phyloP scores from a whole-genome alignment of 2,329 filamentous ascomycete genomes.

The Chrysoporthe austroafricana region DNA sequence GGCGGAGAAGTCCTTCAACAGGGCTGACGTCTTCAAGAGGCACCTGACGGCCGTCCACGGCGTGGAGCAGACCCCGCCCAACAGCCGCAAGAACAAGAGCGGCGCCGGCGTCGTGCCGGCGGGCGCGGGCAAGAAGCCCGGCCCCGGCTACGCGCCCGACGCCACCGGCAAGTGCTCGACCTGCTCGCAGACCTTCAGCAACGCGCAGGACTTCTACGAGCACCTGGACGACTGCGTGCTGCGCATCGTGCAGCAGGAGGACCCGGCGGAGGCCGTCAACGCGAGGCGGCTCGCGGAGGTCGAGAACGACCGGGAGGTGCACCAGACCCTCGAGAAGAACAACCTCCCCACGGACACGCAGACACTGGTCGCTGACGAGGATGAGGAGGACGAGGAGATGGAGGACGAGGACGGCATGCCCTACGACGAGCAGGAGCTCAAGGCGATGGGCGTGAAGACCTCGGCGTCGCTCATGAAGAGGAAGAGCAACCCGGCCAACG shows the following conservation, averaged over 20 bases:
- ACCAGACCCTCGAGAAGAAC: conserved; percentile 67
- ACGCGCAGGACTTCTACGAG: conserved; percentile 97
- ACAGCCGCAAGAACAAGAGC: conserved; percentile 75
- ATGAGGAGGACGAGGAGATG: conserved; percentile 51
- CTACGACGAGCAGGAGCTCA: conserved; percentile 57
- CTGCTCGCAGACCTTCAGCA: conserved; percentile 87
- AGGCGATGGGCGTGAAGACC: conserved; percentile 45
- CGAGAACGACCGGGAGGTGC: conserved; percentile 65
- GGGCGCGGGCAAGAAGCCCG: conserved; percentile 63
- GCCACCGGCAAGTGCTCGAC: conserved; percentile 95
- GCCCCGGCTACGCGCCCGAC: conserved; percentile 70
- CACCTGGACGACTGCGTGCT: conserved; percentile 82
- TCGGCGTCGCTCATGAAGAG: conserved; percentile 56
- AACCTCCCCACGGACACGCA: conserved; percentile 52
- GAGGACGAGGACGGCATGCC: conserved; percentile 60
- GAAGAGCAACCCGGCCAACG: conserved; percentile 61
- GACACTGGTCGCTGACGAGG: conserved; percentile 41
- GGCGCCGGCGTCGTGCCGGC: conserved; percentile 36
- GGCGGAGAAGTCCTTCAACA: conserved; percentile 93
- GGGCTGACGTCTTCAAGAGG: conserved; percentile 93
- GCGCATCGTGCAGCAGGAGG: conserved; percentile 72
- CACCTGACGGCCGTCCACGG: conserved; percentile 89
- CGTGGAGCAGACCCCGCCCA: conserved; percentile 90
- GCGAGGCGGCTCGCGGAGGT: conserved; percentile 68
- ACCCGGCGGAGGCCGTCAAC: conserved; percentile 71